phyloP scores from a whole-genome alignment of 352 stramenopile species.

The Phytophthora vignae region DNA sequence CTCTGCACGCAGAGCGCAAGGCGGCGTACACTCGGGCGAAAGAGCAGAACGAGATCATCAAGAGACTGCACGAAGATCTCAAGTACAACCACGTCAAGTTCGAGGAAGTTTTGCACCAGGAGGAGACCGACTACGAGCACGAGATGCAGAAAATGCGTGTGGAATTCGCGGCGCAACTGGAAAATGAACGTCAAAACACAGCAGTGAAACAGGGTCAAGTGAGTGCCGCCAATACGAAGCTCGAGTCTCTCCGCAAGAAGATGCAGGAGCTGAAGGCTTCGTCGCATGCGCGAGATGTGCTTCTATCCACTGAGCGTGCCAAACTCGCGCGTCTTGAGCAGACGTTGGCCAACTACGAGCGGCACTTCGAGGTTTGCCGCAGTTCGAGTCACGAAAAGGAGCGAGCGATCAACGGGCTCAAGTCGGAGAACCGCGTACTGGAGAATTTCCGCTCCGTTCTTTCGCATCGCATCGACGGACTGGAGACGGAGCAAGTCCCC shows the following conservation, averaged over 20 bases:
- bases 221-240: conserved; percentile 80
- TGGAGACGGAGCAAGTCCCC: conserved; percentile 76
- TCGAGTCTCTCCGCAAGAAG: conserved; percentile 86
- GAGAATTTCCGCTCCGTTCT: conserved; percentile 88
- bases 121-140: conserved; percentile 86
- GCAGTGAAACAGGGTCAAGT: conserved; percentile 83
- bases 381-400: conserved; percentile 77
- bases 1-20: conserved; percentile 73
- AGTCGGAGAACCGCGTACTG: conserved; percentile 79
- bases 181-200: conserved; percentile 78
- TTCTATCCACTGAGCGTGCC: conserved; percentile 74
- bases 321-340: conserved; percentile 73
- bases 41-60: conserved; percentile 87
- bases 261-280: conserved; percentile 85
- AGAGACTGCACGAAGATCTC: conserved; percentile 84
- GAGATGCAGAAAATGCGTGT: conserved; percentile 64
- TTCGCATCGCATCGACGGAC: conserved; percentile 75
- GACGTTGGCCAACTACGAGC: conserved; percentile 74
- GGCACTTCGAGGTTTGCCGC: conserved; percentile 78
- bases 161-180: conserved; percentile 74
- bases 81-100: conserved; percentile 90
- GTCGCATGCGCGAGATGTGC: conserved; percentile 70
- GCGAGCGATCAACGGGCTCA: conserved; percentile 64
- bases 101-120: conserved; percentile 82
- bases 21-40: conserved; percentile 70